phyloP scores from a whole-genome alignment of 441 rosid species.

The Lagerstroemia fauriei region DNA sequence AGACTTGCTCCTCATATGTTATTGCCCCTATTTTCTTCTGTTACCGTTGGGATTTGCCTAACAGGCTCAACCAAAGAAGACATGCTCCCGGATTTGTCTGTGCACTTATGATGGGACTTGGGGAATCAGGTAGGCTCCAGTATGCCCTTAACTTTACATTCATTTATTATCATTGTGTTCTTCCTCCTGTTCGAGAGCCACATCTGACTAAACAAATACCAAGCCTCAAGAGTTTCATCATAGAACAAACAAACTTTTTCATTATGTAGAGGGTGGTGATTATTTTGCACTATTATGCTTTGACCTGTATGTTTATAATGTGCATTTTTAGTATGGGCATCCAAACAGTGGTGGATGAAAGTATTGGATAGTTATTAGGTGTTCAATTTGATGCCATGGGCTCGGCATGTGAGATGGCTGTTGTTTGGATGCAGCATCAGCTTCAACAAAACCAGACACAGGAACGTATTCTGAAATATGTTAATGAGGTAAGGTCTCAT shows the following conservation, averaged over 20 bases:
- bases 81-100: slow-evolving; percentile 25
- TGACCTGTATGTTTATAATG: too few species aligned
- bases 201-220: too few species aligned
- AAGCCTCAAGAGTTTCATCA: slow-evolving; percentile 22
- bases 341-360: slow-evolving; percentile 16
- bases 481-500: slow-evolving; percentile 24
- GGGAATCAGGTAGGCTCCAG: slow-evolving; percentile 28
- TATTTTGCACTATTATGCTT: too few species aligned
- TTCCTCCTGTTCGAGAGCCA: too few species aligned
- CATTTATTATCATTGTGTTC: too few species aligned
- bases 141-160: too few species aligned
- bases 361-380: neutral
- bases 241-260: too few species aligned
- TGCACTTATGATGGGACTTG: slow-evolving; percentile 27
- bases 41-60: too few species aligned
- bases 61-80: slow-evolving; percentile 21
- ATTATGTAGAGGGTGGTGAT: too few species aligned
- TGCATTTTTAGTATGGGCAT: too few species aligned
- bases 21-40: too few species aligned
- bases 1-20: too few species aligned
- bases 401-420: slow-evolving; percentile 24
- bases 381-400: slow-evolving; percentile 13
- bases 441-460: slow-evolving; percentile 22
- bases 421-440: slow-evolving; percentile 23
- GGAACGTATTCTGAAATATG: slow-evolving; percentile 17